Percentiles rank a stretch among this genome's conserved stretches.
Evolutionary conservation across 257 asterid genomes (phyloP).

Genomic region (Solanum chilense): DNA sequence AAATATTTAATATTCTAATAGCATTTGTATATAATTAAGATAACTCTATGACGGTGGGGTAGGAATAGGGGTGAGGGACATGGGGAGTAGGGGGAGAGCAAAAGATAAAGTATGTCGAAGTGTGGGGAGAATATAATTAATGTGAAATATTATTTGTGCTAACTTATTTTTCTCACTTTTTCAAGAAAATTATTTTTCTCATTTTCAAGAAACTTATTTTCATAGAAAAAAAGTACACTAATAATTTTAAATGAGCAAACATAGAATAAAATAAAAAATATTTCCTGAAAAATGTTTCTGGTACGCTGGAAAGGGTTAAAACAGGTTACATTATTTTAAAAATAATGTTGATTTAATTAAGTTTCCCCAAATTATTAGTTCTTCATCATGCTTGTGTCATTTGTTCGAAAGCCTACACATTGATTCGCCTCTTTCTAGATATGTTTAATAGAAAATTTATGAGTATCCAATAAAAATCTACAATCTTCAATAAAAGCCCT

Average conservation of each 20-base stretch:
- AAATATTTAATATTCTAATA: too few species aligned
- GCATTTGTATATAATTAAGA: too few species aligned
- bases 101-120: too few species aligned
- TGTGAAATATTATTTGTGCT: too few species aligned
- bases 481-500: background rate
- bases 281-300: too few species aligned
- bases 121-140: too few species aligned
- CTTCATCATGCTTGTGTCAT: background rate
- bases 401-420: background rate
- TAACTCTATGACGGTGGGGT: background rate
- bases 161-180: accelerated
- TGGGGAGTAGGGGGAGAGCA: too few species aligned
- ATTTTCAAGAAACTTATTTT: too few species aligned
- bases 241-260: accelerated
- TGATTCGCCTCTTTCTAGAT: background rate
- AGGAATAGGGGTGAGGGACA: background rate
- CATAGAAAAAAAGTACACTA: accelerated
- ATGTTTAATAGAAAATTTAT: background rate
- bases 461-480: background rate
- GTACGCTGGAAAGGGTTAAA: background rate
- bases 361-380: background rate
- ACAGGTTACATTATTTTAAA: background rate
- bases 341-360: background rate
- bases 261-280: too few species aligned
- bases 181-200: accelerated